Evolutionary conservation across 164 flowering plant genomes (phyloP).

Genomic region (Echeveria elegans): DNA sequence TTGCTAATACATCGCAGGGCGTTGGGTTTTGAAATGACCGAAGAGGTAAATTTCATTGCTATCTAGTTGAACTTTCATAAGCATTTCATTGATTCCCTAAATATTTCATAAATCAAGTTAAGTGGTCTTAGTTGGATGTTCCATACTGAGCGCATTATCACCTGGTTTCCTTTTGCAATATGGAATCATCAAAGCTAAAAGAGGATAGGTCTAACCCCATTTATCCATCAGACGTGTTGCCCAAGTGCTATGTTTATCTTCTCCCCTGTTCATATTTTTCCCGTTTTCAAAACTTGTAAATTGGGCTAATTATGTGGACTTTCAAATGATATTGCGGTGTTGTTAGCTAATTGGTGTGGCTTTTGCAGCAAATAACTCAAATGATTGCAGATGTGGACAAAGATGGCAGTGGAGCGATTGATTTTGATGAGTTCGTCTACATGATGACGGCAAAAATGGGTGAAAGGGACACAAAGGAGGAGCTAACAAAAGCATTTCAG

Average conservation of each 20-base stretch:
- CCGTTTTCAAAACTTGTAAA: neutral
- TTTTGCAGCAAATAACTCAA: slow-evolving; percentile 79
- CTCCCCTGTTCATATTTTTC: neutral
- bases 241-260: neutral
- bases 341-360: neutral
- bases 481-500: slow-evolving; percentile 80
- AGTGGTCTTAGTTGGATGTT: too few species aligned
- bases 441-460: slow-evolving; percentile 99
- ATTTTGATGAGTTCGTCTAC: slow-evolving; percentile 83
- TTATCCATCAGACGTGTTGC: too few species aligned
- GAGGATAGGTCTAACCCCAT: too few species aligned
- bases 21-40: slow-evolving; percentile 95
- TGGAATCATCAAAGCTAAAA: too few species aligned
- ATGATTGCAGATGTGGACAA: slow-evolving; percentile 99
- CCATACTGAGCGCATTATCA: too few species aligned
- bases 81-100: neutral
- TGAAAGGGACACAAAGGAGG: slow-evolving; percentile 92
- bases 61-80: neutral
- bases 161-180: too few species aligned
- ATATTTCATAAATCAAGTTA: neutral
- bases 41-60: slow-evolving; percentile 47
- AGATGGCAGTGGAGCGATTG: slow-evolving; percentile 98
- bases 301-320: neutral
- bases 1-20: slow-evolving; percentile 51
- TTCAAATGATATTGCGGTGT: neutral